Conservation (phyloP, 345 rosid genomes). For the Gossypium raimondii region DNA sequence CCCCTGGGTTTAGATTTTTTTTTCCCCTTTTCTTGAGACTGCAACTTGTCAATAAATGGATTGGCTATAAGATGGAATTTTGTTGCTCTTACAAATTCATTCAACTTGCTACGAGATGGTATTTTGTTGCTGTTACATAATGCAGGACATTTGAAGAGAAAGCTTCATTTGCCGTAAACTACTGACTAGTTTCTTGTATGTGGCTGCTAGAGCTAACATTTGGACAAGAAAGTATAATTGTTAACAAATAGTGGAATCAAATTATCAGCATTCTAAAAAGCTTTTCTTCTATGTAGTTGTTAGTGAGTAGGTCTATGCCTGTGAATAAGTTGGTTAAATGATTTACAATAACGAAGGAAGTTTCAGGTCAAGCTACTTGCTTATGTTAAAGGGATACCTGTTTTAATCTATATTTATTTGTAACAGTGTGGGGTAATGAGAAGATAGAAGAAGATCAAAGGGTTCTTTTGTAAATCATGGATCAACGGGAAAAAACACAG, state of each 20-base stretch:
- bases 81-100: neutral
- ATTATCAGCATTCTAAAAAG: neutral
- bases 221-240: neutral
- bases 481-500: slow-evolving; percentile 47
- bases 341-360: neutral
- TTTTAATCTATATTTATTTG: slow-evolving; percentile 5
- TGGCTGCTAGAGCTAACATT: neutral
- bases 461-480: slow-evolving; percentile 30
- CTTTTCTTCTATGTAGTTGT: neutral
- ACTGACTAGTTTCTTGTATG: neutral
- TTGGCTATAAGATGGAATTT: neutral
- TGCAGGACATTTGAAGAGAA: neutral
- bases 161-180: neutral
- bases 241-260: neutral
- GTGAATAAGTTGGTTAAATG: neutral
- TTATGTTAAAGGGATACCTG: neutral
- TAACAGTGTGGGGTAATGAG: slow-evolving; percentile 22
- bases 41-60: neutral
- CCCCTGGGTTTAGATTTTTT: neutral
- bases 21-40: neutral
- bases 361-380: neutral
- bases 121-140: neutral
- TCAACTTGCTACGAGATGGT: neutral
- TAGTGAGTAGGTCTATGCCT: neutral
- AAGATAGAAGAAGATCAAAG: slow-evolving; percentile 14